Percentiles rank a stretch among this genome's conserved stretches.
Conservation (phyloP, 2,329 filamentous ascomycete species). For the Nemania sp. region DNA sequence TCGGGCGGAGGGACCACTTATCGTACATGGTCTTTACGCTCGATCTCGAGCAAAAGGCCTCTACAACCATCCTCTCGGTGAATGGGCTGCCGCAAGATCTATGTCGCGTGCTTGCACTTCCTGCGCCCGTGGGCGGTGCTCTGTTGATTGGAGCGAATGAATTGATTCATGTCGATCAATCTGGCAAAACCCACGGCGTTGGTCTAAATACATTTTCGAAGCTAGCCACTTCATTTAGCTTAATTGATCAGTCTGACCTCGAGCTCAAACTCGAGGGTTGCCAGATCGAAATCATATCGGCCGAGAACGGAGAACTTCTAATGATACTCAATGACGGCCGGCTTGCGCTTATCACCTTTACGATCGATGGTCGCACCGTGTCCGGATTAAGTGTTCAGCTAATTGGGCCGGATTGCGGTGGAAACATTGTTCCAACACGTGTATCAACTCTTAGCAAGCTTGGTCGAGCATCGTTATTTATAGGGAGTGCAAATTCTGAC, state of each 20-base stretch:
- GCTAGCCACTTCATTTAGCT: slow-evolving; percentile 82
- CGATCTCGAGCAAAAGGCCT: slow-evolving; percentile 91
- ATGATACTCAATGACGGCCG: slow-evolving; percentile 81
- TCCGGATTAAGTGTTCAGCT: slow-evolving; percentile 82
- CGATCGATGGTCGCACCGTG: slow-evolving; percentile 89
- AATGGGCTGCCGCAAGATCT: slow-evolving; percentile 87
- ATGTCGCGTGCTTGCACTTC: slow-evolving; percentile 83
- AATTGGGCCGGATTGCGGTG: slow-evolving; percentile 72
- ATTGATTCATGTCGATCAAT: slow-evolving; percentile 94
- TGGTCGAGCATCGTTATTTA: slow-evolving; percentile 77
- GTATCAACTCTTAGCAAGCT: slow-evolving; percentile 78
- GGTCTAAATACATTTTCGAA: slow-evolving; percentile 92
- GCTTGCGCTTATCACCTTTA: slow-evolving; percentile 82
- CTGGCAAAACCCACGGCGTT: slow-evolving; percentile 91
- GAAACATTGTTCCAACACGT: slow-evolving; percentile 68
- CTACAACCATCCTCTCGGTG: slow-evolving; percentile 91
- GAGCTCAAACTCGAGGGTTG: slow-evolving; percentile 85
- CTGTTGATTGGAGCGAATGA: slow-evolving; percentile 90
- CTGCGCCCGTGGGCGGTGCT: slow-evolving; percentile 87
- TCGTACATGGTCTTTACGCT: slow-evolving; percentile 95
- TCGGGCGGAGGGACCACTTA: slow-evolving; percentile 87
- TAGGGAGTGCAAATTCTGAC: slow-evolving; percentile 87
- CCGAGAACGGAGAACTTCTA: slow-evolving; percentile 85
- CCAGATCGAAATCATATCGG: slow-evolving; percentile 78
- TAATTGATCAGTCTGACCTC: slow-evolving; percentile 87